Evolutionary conservation across 805 yeast species (phyloP).

Genomic region (Yarrowia phangngaensis): DNA sequence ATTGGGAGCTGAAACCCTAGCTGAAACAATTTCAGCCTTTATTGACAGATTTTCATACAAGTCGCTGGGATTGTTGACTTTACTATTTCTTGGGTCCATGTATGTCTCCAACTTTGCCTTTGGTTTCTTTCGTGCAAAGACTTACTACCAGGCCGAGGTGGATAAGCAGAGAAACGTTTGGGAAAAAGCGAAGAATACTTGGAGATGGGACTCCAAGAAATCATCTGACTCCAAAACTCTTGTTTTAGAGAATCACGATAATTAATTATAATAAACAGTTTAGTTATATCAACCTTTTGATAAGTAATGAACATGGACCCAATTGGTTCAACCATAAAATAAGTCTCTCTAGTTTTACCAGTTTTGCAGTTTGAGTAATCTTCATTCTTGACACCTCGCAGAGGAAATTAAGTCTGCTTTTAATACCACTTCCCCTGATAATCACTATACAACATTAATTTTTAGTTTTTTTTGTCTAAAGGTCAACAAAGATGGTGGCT

Average conservation of each 20-base stretch:
- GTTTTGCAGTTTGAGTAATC: too few species aligned
- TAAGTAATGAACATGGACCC: too few species aligned
- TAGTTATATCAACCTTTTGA: neutral
- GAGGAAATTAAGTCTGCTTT: too few species aligned
- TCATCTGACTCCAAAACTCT: neutral
- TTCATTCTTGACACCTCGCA: too few species aligned
- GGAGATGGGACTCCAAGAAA: neutral
- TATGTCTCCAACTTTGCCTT: conserved; percentile 32
- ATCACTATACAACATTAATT: too few species aligned
- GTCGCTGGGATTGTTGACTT: conserved; percentile 28
- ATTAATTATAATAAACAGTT: neutral
- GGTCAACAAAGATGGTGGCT: too few species aligned
- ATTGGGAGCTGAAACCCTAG: conserved; percentile 71
- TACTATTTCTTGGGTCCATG: conserved; percentile 24
- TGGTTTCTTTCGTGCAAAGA: conserved; percentile 32
- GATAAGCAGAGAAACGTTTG: conserved; percentile 13
- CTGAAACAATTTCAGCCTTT: conserved; percentile 73
- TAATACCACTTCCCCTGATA: too few species aligned
- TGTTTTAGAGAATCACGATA: neutral
- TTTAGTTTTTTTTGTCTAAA: too few species aligned
- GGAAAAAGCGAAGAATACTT: conserved; percentile 9
- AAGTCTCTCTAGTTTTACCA: too few species aligned
- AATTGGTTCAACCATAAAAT: too few species aligned
- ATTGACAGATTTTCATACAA: conserved; percentile 55
- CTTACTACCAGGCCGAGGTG: conserved; percentile 26